Percentiles rank a stretch among this genome's conserved stretches.
Evolutionary conservation across 2,329 filamentous ascomycete species (phyloP).

Genomic region (Apiospora saccharicola): DNA sequence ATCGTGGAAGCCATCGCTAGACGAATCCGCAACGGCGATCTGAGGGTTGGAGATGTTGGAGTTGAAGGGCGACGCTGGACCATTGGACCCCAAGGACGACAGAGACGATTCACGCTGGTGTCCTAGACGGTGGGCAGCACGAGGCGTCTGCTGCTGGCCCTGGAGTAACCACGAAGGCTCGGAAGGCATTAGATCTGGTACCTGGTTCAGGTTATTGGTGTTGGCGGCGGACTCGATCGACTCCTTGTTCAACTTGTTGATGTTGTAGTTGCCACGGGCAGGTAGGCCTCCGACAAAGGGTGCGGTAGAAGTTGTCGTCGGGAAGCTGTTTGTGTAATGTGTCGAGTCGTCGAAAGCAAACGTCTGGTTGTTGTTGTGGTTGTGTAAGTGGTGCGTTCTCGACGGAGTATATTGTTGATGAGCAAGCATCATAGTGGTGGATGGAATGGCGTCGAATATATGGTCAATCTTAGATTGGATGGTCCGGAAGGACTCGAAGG

Average conservation of each 20-base stretch:
- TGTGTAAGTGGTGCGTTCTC: constrained; percentile 33
- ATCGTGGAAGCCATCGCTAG: constrained; percentile 54
- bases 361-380: constrained; percentile 23
- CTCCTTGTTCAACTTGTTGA: constrained; percentile 34
- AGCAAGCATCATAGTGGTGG: constrained; percentile 40
- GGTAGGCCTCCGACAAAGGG: background rate
- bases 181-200: constrained; percentile 43
- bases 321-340: constrained; percentile 17
- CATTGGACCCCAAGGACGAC: constrained; percentile 66
- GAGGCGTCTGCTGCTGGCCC: constrained; percentile 36
- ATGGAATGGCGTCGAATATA: constrained; percentile 25
- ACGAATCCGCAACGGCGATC: constrained; percentile 60
- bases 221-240: constrained; percentile 26
- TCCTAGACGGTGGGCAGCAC: constrained; percentile 44
- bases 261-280: constrained; percentile 31
- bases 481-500: constrained; percentile 26
- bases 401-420: constrained; percentile 35
- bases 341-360: constrained; percentile 18
- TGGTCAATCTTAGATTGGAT: constrained; percentile 4
- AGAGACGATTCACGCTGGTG: constrained; percentile 69
- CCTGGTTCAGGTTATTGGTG: constrained; percentile 38
- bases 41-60: constrained; percentile 64
- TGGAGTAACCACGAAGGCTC: constrained; percentile 40
- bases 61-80: constrained; percentile 66
- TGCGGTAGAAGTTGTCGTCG: background rate